Base-by-base conservation (phyloP, 768 basidiomycete genomes). In the Mycena galericulata region DNA sequence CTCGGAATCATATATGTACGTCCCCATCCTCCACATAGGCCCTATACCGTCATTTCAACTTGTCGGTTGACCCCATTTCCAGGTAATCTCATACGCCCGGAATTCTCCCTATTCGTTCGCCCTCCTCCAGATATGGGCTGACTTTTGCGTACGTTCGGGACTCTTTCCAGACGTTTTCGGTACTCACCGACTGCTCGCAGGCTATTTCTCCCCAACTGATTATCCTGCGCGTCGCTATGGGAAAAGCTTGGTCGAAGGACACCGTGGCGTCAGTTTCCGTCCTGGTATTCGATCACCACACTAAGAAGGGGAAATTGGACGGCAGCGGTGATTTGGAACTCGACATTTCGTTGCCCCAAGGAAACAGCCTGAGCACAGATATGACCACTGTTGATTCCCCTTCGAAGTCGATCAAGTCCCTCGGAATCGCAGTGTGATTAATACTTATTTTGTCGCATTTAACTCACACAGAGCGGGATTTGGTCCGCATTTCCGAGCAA, bases 41-140 rank as follows among this genome's bases (percentile, higher is more conserved):
- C n/a, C n/a, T n/a, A n/a, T n/a, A n/a, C n/a, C n/a, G n/a, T 43
- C 17, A 7, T 17, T 18, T 43, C 17, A 5, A 5, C 6, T 15
- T 6, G 5, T 5, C 14, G 20, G 41, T n/a, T 43, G 17, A 43
- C 20, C 18, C 17, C 41, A 6, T 6, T 38, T 9, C 5, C 41
- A 43, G 41, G 66, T 68, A 2, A 63, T 68, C n/a, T 69, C 76
- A 3, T 79, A 79, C 67, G 79, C 78, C 24, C 67, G 74, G 5
- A 73, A 75, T 43, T 73, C 71, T 56, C 72, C 73, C 4, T 68
- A 78, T 32, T 71, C 73, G 20, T 73, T 75, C 47, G 75, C 75
- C 20, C 70, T 81, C 65, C 73, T 74, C 47, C 77, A 77, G 29
- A 72, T 80, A 40, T 81, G 78, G 74, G 74, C 76, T 7, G 78